These are phyloP conservation scores for Eucalyptus guilfoylei DNA, from an alignment of 345 rosid genomes.

Conservation along the genomic window DNA sequence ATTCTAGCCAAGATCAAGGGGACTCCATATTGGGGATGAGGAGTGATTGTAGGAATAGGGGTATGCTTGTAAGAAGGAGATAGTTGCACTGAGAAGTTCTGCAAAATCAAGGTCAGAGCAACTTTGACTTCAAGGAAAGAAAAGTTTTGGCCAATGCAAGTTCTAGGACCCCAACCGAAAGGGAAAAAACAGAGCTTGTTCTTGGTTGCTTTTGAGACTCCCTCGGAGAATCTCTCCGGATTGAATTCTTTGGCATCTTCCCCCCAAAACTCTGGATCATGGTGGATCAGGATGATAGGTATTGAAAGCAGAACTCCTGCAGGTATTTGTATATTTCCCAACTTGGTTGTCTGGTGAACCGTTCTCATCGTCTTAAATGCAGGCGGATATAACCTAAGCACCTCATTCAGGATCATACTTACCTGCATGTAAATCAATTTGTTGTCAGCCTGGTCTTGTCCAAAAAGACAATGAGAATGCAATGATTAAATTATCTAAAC, in stretches of 20 bases:
- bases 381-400: background rate
- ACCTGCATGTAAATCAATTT: background rate
- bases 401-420: background rate
- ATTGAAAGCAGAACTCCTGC: background rate
- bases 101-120: background rate
- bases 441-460: background rate
- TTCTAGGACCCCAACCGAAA: background rate
- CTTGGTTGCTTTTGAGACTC: background rate
- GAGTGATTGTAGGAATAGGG: background rate
- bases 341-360: background rate
- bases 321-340: background rate
- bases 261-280: background rate
- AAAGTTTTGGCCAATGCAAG: background rate
- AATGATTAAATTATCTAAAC: background rate
- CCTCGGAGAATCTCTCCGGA: background rate
- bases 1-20: background rate
- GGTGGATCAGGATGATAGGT: background rate
- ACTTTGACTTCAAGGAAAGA: background rate
- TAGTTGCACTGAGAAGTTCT: background rate
- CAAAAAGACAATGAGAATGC: background rate
- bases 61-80: background rate
- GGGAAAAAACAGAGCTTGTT: background rate
- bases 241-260: background rate
- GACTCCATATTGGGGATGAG: background rate
- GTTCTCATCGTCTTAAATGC: background rate